phyloP scores from a whole-genome alignment of 257 asterid genomes.

The Apocynum venetum region DNA sequence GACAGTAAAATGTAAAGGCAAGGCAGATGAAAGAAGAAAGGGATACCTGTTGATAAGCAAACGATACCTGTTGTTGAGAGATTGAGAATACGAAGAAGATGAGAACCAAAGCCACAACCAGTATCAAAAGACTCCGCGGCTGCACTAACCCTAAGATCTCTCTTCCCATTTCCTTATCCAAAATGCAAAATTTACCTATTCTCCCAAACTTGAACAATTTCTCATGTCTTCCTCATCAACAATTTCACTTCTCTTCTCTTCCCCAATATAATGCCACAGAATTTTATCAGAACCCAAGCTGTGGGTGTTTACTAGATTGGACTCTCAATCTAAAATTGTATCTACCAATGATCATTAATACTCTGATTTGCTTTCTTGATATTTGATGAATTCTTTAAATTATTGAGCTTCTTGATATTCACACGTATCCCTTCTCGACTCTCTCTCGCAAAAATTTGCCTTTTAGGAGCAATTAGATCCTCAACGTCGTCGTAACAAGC shows the following conservation, averaged over 20 bases:
- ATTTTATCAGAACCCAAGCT: neutral
- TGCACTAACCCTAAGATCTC: constrained; percentile 67
- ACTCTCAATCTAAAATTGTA: neutral
- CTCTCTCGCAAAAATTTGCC: no score
- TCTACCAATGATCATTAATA: neutral
- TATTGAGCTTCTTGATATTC: no score
- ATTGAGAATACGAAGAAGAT: constrained; percentile 49
- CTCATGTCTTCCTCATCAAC: neutral
- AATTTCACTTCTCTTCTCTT: neutral
- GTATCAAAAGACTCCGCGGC: constrained; percentile 53
- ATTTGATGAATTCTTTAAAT: neutral
- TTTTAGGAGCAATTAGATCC: no score
- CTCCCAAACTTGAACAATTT: constrained; percentile 22
- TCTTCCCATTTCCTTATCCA: constrained; percentile 48
- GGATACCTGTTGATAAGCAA: constrained; percentile 34
- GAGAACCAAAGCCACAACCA: constrained; percentile 45
- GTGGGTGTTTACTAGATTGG: neutral
- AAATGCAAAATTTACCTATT: neutral
- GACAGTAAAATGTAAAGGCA: neutral
- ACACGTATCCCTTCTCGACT: no score
- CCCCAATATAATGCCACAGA: neutral
- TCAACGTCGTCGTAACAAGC: no score
- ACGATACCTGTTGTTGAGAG: constrained; percentile 47
- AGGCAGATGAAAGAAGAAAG: neutral
- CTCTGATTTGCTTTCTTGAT: neutral